A percentile compares a stretch with the other conserved stretches of the same genome.
phyloP scores from a whole-genome alignment of 2,329 filamentous ascomycete genomes.

The Aspergillus japonicus region DNA sequence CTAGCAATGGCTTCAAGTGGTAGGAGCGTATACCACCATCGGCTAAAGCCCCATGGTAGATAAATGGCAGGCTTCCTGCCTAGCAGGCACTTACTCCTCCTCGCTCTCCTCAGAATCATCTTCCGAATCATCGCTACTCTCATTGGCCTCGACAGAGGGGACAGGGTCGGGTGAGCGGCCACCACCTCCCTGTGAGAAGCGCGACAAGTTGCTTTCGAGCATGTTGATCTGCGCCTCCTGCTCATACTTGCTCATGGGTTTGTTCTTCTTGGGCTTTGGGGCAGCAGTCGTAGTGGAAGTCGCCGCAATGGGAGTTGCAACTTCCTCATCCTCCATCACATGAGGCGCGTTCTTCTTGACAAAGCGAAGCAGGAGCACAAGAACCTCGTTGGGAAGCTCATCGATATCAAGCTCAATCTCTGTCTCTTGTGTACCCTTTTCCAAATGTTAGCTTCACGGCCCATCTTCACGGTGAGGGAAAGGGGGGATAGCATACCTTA shows the following conservation, averaged over 20 bases:
- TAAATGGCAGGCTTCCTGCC: neutral
- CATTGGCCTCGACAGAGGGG: slow-evolving; percentile 44
- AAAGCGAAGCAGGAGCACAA: slow-evolving; percentile 47
- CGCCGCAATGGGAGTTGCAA: slow-evolving; percentile 30
- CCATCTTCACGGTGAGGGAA: neutral
- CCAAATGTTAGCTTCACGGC: slow-evolving; percentile 12
- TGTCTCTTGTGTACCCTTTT: slow-evolving; percentile 44
- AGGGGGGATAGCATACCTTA: slow-evolving; percentile 48
- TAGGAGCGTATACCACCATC: slow-evolving; percentile 4
- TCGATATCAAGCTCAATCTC: slow-evolving; percentile 52
- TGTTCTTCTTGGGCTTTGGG: slow-evolving; percentile 51
- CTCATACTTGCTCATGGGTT: slow-evolving; percentile 53
- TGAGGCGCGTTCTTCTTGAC: slow-evolving; percentile 49
- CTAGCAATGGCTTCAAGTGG: neutral
- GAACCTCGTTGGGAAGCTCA: slow-evolving; percentile 48
- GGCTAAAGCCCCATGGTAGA: neutral
- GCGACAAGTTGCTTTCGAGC: slow-evolving; percentile 47
- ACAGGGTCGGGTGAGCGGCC: slow-evolving; percentile 45
- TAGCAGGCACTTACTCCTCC: slow-evolving; percentile 42
- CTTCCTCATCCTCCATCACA: slow-evolving; percentile 44
- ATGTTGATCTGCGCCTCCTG: slow-evolving; percentile 52
- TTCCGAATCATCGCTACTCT: slow-evolving; percentile 48
- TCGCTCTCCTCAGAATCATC: slow-evolving; percentile 52
- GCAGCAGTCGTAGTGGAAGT: slow-evolving; percentile 38
- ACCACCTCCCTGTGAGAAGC: slow-evolving; percentile 45